Conservation (phyloP, 2,329 filamentous ascomycete species). For the Pleoardoris graminearum region DNA sequence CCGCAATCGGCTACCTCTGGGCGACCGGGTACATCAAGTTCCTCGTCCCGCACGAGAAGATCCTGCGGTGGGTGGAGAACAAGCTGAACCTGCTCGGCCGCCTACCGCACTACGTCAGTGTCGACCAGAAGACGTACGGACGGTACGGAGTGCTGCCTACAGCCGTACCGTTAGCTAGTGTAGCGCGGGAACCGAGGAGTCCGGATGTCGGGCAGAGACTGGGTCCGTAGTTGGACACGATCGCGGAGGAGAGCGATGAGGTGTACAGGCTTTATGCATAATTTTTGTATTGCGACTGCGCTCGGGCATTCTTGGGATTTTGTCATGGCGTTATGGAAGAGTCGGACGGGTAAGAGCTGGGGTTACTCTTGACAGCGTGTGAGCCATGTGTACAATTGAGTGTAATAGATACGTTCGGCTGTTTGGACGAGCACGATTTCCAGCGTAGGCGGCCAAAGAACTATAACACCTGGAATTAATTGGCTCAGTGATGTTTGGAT, state of each 20-base stretch:
- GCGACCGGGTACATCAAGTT: slow-evolving; percentile 88
- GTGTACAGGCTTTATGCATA: neutral
- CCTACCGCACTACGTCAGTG: slow-evolving; percentile 87
- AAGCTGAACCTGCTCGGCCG: slow-evolving; percentile 83
- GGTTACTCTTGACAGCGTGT: no score
- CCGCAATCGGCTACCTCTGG: slow-evolving; percentile 84
- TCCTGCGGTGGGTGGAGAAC: slow-evolving; percentile 82
- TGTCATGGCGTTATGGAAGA: no score
- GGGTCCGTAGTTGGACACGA: slow-evolving; percentile 22
- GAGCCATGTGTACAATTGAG: no score
- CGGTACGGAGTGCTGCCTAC: slow-evolving; percentile 83
- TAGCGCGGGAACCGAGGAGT: slow-evolving; percentile 25
- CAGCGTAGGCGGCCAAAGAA: no score
- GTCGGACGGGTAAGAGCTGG: no score
- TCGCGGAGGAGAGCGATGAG: neutral
- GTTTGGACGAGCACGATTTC: no score
- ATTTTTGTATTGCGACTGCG: neutral
- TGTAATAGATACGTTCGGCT: no score
- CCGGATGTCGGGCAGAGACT: slow-evolving; percentile 37
- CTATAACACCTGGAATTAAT: no score
- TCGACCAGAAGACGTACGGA: slow-evolving; percentile 95
- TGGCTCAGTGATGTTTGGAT: no score
- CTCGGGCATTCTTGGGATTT: no score
- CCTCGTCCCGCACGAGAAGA: slow-evolving; percentile 85
- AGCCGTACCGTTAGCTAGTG: slow-evolving; percentile 23